Base-by-base conservation (phyloP, 257 asterid genomes). In the Ajuga chamaepitys region DNA sequence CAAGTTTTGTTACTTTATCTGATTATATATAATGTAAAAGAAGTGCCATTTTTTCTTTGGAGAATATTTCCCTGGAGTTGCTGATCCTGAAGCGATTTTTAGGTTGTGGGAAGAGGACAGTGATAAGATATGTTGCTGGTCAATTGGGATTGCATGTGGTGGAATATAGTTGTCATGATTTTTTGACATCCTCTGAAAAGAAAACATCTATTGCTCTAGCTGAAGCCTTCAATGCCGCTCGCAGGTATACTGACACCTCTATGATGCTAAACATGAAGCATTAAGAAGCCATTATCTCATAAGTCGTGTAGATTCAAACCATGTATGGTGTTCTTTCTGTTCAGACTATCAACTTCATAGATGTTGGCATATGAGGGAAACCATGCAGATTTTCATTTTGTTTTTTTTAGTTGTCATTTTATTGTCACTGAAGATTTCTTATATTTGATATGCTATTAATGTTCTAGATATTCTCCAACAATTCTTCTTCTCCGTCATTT, bases 61-160 rank as follows among this genome's bases (percentile, higher is more conserved):
- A 21, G 34, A 16, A 12, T 40, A 16, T 35, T 61, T 13, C 26
- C 22, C 26, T 50, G 70, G 62, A 70, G 52, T 28, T 65, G 68
- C 65, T 75, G 59, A 72, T 68, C 37, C 58, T 55, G 18, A 65
- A 45, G 34, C 65, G 62, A 61, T 64, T 66, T 81, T 78, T 84
- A 93, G 99, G 97, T 52, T 86, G 84, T 46, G 97, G 99, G 40
- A 93, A 89, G 83, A 93, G 88, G 82, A 89, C 97, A 37, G 88
- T 85, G 70, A 81, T 85, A 64, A 86, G 83, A 77, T 81, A 83
- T 68, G 88, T 89, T 79, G 96, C 97, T 72, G 76, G 79, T 66
- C 95, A 75, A 41, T 72, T 93, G 82, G 99, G 99, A 47, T 80
- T 93, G 78, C 99, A 93, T 75, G 86, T 89, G 72, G 97, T 93